Conservation (phyloP, 208 protist species). For the Jaenimonas drosophilae region DNA sequence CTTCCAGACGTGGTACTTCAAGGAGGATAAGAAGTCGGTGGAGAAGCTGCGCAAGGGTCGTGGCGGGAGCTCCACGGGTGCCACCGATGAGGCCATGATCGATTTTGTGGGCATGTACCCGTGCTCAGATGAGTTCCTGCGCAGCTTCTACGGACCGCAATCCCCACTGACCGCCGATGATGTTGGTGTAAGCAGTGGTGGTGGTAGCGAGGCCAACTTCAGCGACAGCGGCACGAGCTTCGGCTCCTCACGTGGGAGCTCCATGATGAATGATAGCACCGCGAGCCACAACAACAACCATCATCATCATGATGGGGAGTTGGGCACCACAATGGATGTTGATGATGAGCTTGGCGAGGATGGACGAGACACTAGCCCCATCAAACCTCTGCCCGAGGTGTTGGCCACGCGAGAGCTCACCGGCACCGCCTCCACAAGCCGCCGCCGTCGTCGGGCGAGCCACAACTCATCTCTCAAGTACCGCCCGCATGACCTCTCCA, state of each 20-base stretch:
- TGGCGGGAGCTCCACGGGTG: neutral
- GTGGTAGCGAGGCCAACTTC: neutral
- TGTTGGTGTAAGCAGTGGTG: neutral
- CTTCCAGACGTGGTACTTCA: conserved; percentile 78
- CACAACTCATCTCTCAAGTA: neutral
- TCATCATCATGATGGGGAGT: neutral
- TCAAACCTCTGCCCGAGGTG: too few relatives aligned
- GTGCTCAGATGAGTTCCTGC: conserved; percentile 2
- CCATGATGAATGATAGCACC: neutral
- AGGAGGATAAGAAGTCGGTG: conserved; percentile 17
- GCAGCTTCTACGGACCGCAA: neutral
- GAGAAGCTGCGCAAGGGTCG: conserved; percentile 5
- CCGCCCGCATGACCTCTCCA: neutral
- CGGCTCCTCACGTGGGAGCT: neutral
- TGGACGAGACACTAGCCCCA: too few relatives aligned
- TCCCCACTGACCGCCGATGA: neutral
- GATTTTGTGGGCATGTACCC: neutral
- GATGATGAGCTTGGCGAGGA: too few relatives aligned
- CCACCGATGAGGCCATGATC: neutral
- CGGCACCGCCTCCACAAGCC: too few relatives aligned
- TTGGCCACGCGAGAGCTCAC: too few relatives aligned
- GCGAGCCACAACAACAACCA: neutral
- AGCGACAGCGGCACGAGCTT: neutral
- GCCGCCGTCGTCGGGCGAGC: too few relatives aligned
- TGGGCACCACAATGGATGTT: neutral